Evolutionary conservation across 2,329 filamentous ascomycete species (phyloP).

Genomic region (Claviceps purpurea): DNA sequence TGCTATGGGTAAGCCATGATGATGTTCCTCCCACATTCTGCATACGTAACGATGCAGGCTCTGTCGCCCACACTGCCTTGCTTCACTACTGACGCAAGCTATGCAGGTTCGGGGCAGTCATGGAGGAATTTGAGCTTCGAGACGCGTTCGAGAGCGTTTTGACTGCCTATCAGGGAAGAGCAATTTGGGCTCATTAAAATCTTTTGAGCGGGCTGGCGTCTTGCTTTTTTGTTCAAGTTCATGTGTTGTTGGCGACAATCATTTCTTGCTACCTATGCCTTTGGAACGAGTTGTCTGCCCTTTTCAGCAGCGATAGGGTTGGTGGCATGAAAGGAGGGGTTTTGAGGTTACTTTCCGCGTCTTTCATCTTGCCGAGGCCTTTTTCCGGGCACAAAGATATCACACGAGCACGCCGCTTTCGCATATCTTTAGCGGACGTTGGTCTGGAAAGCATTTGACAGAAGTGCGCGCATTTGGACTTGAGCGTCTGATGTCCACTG

Average conservation of each 20-base stretch:
- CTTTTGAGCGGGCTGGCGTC: background rate
- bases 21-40: background rate
- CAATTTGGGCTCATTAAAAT: slow-evolving; percentile 8
- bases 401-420: background rate
- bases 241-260: background rate
- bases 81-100: background rate
- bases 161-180: slow-evolving; percentile 8
- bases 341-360: background rate
- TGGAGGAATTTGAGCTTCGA: slow-evolving; percentile 55
- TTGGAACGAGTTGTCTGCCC: background rate
- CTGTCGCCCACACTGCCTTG: background rate
- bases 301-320: background rate
- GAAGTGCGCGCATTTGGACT: background rate
- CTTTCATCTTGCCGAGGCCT: background rate
- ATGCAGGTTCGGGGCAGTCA: slow-evolving; percentile 46
- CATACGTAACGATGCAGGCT: background rate
- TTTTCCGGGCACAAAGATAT: background rate
- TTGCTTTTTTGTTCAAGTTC: background rate
- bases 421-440: background rate
- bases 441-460: background rate
- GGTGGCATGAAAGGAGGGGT: background rate
- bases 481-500: background rate
- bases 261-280: background rate
- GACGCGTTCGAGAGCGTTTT: slow-evolving; percentile 62
- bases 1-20: slow-evolving; percentile 68